Evolutionary conservation across 129 eudicot genomes (phyloP), one percentile per base, ranked within the genome.

Genomic region (Chrysanthemum seticuspe): DNA sequence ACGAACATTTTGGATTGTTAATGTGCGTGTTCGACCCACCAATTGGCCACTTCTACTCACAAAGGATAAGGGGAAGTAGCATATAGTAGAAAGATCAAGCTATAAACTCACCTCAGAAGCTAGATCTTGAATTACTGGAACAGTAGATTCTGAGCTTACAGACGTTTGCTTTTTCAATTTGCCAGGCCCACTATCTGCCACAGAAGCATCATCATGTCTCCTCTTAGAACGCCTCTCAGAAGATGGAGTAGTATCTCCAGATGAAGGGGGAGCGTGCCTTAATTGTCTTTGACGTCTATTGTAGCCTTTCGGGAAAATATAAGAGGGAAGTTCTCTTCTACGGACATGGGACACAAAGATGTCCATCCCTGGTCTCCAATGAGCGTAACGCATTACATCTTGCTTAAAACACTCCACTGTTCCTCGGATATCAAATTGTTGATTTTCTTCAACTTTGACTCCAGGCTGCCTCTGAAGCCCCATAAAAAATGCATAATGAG

Each of bases 391-490:
- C 67, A 69, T 74, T 11, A 83, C 67, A 16, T 61, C 77, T 66
- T 69, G 79, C 67, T 73, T 70, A 54, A 78, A 67, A 49, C 18
- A 76, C 5, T 65, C 78, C 18, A 82, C 81, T 3, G 81, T 73
- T 63, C 54, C 65, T 2, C 78, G 72, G 18, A 75, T 79, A 52
- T 77, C 78, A 66, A 79, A 83, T 40, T 82, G 82, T 44, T 78
- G 74, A 6, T 77, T 77, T 71, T 75, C 84, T 80, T 80, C 73
- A 9, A 80, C 68, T 34, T 69, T 70, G 15, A 70, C 80, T 62
- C 84, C 84, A 6, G 75, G 84, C 68, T 80, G 80, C 76, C 84
- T 80, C 62, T 80, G 84, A 31, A 80, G 76, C n/a, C 84, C 84
- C 84, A 80, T 75, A 36, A 80, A 80, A 65, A 80, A 80, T 0